phyloP scores from a whole-genome alignment of 75 land plant species.

The Sequoiadendron giganteum region DNA sequence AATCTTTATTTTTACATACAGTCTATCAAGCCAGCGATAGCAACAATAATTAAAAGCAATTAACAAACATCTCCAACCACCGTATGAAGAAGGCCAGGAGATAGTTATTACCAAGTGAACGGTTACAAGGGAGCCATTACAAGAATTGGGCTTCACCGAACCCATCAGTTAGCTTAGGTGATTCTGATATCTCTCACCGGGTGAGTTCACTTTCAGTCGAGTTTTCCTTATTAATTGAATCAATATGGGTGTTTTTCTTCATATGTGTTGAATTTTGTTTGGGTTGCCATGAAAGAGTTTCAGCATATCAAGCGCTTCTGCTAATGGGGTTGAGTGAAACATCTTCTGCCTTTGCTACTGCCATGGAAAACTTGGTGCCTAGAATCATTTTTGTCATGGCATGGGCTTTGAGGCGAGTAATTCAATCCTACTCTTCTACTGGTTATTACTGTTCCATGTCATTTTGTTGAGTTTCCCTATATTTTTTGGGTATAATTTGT shows the following conservation, averaged over 20 bases:
- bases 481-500: not conserved
- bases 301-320: conserved; percentile 34
- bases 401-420: conserved; percentile 36
- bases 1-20: no score
- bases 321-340: conserved; percentile 44
- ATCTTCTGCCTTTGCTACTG: conserved; percentile 58
- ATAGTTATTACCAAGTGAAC: no score
- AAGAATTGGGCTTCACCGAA: no score
- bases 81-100: no score
- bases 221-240: not conserved
- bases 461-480: no score
- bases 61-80: no score
- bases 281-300: conserved; percentile 25
- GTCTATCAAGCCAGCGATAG: no score
- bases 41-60: no score
- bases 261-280: not conserved
- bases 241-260: not conserved
- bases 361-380: conserved; percentile 65
- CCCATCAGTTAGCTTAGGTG: conserved; percentile 25
- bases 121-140: no score
- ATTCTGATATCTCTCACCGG: conserved; percentile 40
- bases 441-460: no score
- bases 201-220: conserved; percentile 18
- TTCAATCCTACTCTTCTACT: not conserved
- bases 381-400: conserved; percentile 60